Base-by-base conservation (phyloP, 257 asterid genomes). In the Ajuga chamaepitys region DNA sequence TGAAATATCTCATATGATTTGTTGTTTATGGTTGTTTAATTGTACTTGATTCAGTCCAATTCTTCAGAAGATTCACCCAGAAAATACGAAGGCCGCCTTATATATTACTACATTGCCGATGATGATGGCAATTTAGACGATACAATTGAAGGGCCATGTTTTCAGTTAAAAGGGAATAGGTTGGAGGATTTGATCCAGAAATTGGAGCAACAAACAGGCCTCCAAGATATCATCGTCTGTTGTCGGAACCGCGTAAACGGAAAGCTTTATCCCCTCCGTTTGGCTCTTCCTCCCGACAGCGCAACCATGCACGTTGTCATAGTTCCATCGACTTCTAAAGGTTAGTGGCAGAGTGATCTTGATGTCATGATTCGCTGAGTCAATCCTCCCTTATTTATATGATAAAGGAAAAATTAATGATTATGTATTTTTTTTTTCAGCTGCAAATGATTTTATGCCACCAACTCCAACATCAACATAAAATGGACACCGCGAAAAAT, bases 261-360 rank as follows among this genome's bases (percentile, higher is more conserved):
- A 51, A 83, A 86, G 73, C 85, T 91, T 44, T 84, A 80, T 71
- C 96, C 95, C 1, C 95, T 91, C 14, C 94, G 98, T 13, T 48
- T 91, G 75, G 91, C 89, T 62, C 83, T 91, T 52, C 98, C 98
- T 58, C 98, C 98, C n/a, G 89, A 86, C 81, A 83, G 80, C 55
- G 85, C 95, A 30, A 78, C 94, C 21, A 83, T 91, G 91, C 77
- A 80, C 46, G 64, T 86, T 47, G 88, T 91, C 42, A 86, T 86
- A 1, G 75, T 91, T 71, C 95, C 97, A 11, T 74, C 95, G 2
- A 78, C 96, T 9, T 91, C 91, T 56, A 86, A 48, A 84, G 91
- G 98, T 89, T 65, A 3, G 87, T 53, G 38, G 28, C 41, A 45
- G n/a, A n/a, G n/a, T n/a, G n/a, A n/a, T 59, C 37, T 22, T 25